Base-by-base conservation (phyloP, 106 monocot species). In the Apostasia ramifera region DNA sequence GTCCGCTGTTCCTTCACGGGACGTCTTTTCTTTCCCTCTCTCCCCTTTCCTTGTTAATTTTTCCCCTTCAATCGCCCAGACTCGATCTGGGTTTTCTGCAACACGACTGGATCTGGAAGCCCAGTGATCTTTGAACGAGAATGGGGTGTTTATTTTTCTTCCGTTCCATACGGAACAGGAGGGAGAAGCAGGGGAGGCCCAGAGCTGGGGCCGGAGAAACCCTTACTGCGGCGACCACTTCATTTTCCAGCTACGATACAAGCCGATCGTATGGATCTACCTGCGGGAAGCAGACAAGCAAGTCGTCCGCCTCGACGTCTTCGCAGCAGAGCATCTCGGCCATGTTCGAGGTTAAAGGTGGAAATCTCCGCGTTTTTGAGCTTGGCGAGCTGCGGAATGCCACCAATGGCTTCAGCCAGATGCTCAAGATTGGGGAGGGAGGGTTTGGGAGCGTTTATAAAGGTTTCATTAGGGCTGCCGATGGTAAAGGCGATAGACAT, bases 401-500 rank as follows among this genome's bases (percentile, higher is more conserved):
- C 11, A 86, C 86, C 26, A 83, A 77, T 75, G 46, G 71, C 10
- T 86, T 86, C 74, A 86, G 60, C 52, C 71, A 74, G 76, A 15
- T 55, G 61, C 64, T 74, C 57, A 82, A 77, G 82, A 76, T 86
- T 6, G 86, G 86, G 45, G 80, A 82, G 66, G 86, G 86, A 50
- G 86, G 86, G 0, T 86, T 86, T 61, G 86, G 86, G 14, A 71
- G 73, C 41, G 86, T 86, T 8, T 86, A 86, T 57, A 82, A 66
- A 47, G 86, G 86, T 12, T 63, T 69, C 43, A 61, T 86, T 57
- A 65, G 66, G 67, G 49, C 72, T 40, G 42, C 54, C 8, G 66
- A 77, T 74, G 80, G 73, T 6, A 74, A 77, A 42, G 71, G 73
- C 1, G 70, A 74, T 6, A 67, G 55, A 57, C 55, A 68, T 9